Percentiles rank a stretch among this genome's conserved stretches.
These are phyloP conservation scores for Colletotrichum destructivum DNA, from an alignment of 2,329 filamentous ascomycete species.

Conservation along the genomic window DNA sequence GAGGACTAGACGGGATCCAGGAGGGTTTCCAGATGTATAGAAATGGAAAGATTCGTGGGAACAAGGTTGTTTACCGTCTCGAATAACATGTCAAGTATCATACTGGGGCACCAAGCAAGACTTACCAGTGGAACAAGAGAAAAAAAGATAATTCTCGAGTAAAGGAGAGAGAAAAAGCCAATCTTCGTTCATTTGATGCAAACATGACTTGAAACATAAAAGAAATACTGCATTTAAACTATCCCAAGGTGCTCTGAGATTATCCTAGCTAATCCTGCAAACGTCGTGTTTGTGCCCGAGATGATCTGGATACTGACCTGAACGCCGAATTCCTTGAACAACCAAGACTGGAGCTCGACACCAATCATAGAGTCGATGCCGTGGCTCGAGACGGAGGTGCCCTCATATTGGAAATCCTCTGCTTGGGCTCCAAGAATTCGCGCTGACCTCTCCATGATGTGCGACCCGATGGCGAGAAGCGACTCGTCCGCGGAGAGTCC, in stretches of 20 bases:
- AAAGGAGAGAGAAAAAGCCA: neutral
- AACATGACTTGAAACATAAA: neutral
- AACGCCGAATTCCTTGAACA: slow-evolving; percentile 3
- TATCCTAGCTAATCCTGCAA: neutral
- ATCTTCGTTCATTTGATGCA: neutral
- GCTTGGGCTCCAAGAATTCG: neutral
- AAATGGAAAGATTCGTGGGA: slow-evolving; percentile 2
- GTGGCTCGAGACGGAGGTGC: neutral
- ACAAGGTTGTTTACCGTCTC: neutral
- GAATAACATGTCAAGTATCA: neutral
- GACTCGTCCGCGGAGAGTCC: slow-evolving; percentile 4
- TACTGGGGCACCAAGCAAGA: neutral
- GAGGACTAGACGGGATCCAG: slow-evolving; percentile 1
- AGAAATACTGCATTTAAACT: neutral
- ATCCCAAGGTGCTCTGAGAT: slow-evolving; percentile 5
- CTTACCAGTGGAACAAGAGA: neutral
- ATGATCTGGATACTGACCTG: neutral
- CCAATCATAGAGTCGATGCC: neutral
- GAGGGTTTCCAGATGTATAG: slow-evolving; percentile 1
- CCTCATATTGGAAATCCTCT: neutral
- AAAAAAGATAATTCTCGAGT: neutral
- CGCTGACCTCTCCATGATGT: neutral
- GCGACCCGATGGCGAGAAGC: slow-evolving; percentile 1
- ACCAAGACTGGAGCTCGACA: slow-evolving; percentile 2
- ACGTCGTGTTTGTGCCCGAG: neutral